Evolutionary conservation across 2,329 filamentous ascomycete species (phyloP).

Genomic region (Cytospora schulzeri): DNA sequence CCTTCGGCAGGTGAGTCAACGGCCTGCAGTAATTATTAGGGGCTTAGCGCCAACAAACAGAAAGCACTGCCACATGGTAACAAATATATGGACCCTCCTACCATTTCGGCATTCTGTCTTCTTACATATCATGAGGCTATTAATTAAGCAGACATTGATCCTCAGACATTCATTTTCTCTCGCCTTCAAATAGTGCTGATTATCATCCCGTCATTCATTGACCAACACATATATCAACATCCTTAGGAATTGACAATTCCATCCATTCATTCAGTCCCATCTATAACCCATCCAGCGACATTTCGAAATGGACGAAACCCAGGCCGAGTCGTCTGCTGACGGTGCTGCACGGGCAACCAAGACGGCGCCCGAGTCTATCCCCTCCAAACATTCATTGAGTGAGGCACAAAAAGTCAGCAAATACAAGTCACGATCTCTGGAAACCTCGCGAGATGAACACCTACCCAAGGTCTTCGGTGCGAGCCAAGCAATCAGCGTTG

Average conservation of each 20-base stretch:
- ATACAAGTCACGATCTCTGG: conserved; percentile 2
- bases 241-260: background rate
- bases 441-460: conserved; percentile 1
- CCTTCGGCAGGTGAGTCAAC: background rate
- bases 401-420: background rate
- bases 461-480: background rate
- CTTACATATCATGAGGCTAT: background rate
- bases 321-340: background rate
- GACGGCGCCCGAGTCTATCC: background rate
- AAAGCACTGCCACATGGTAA: too few relatives aligned
- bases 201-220: background rate
- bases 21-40: background rate
- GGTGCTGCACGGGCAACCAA: background rate
- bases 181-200: background rate
- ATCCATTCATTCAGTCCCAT: background rate
- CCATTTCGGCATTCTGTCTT: background rate
- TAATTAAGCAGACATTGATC: background rate
- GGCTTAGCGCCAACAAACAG: too few relatives aligned
- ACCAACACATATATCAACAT: background rate
- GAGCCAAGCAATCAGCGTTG: background rate
- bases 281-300: background rate
- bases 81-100: background rate
- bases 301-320: background rate
- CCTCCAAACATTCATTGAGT: background rate
- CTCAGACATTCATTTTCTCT: background rate